Evolutionary conservation across 495 filamentous ascomycete species (phyloP).

Genomic region (Penicillium macrosclerotiorum): DNA sequence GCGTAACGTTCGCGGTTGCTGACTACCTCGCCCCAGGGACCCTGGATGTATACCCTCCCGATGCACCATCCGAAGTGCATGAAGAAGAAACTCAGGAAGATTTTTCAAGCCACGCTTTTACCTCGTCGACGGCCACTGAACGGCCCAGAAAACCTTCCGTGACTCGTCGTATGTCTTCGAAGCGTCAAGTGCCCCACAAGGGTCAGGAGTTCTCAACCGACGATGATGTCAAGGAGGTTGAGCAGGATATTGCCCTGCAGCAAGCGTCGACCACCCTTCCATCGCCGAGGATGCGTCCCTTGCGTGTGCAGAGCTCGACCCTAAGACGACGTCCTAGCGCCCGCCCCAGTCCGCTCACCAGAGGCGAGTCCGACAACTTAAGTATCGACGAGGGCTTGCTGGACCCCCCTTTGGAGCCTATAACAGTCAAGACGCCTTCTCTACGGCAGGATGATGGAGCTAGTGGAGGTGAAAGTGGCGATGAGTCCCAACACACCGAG

Average conservation of each 20-base stretch:
- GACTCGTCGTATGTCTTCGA: slow-evolving; percentile 70
- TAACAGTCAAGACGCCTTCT: slow-evolving; percentile 17
- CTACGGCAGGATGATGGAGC: slow-evolving; percentile 27
- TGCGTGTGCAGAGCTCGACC: slow-evolving; percentile 57
- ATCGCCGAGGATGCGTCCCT: slow-evolving; percentile 40
- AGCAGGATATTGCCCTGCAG: slow-evolving; percentile 48
- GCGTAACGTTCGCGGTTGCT: slow-evolving; percentile 9
- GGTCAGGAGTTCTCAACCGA: slow-evolving; percentile 92
- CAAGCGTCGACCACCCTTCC: slow-evolving; percentile 30
- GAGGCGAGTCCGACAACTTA: slow-evolving; percentile 56
- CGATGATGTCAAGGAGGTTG: slow-evolving; percentile 82
- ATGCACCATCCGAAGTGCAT: slow-evolving; percentile 24
- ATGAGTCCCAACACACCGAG: slow-evolving; percentile 17
- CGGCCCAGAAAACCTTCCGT: slow-evolving; percentile 70
- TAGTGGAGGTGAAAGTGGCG: slow-evolving; percentile 21
- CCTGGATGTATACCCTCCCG: slow-evolving; percentile 28
- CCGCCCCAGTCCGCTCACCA: slow-evolving; percentile 56
- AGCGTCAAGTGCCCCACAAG: slow-evolving; percentile 67
- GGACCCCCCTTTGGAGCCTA: slow-evolving; percentile 27
- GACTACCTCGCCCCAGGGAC: slow-evolving; percentile 30
- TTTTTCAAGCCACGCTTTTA: slow-evolving; percentile 22
- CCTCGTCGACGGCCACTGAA: slow-evolving; percentile 57
- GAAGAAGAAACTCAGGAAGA: slow-evolving; percentile 35
- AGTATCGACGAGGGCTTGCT: slow-evolving; percentile 43
- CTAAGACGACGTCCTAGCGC: slow-evolving; percentile 64